Conservation (phyloP, 257 asterid genomes). For the Solanum chmielewskii region DNA sequence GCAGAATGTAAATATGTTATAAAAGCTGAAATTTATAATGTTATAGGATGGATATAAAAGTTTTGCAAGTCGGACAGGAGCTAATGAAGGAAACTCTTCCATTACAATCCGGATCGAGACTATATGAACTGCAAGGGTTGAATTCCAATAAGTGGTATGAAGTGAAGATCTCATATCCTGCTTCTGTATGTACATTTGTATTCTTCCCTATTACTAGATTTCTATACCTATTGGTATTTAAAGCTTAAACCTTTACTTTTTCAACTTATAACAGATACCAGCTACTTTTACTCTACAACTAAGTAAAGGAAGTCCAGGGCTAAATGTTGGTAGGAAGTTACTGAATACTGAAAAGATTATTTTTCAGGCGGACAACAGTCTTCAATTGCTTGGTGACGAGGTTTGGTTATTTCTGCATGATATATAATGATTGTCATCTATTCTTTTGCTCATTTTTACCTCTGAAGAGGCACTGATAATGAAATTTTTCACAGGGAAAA, state of each 20-base stretch:
- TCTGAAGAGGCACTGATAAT: neutral
- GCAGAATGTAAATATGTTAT: neutral
- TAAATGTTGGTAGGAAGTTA: conserved; percentile 54
- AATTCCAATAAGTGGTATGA: conserved; percentile 63
- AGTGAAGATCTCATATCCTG: conserved; percentile 95
- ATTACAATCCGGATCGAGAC: conserved; percentile 45
- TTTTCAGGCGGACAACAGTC: conserved; percentile 40
- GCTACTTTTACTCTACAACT: conserved; percentile 65
- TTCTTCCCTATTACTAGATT: neutral
- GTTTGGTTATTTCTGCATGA: conserved; percentile 7
- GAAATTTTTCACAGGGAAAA: conserved; percentile 29
- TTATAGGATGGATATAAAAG: conserved; percentile 27
- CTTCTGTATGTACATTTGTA: conserved; percentile 57
- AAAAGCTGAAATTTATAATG: neutral
- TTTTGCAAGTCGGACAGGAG: conserved; percentile 53
- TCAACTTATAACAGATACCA: conserved; percentile 53
- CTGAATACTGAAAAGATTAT: conserved; percentile 80
- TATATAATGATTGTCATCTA: neutral
- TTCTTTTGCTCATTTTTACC: neutral
- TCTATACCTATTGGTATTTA: neutral
- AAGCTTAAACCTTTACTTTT: neutral
- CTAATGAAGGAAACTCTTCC: conserved; percentile 47
- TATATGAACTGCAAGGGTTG: conserved; percentile 59
- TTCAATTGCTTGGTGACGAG: conserved; percentile 21
- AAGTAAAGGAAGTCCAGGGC: conserved; percentile 31